Evolutionary conservation across 2,329 filamentous ascomycete species (phyloP), one percentile per base, ranked within the genome.

Genomic region (Paraconiothyrium brasiliense): DNA sequence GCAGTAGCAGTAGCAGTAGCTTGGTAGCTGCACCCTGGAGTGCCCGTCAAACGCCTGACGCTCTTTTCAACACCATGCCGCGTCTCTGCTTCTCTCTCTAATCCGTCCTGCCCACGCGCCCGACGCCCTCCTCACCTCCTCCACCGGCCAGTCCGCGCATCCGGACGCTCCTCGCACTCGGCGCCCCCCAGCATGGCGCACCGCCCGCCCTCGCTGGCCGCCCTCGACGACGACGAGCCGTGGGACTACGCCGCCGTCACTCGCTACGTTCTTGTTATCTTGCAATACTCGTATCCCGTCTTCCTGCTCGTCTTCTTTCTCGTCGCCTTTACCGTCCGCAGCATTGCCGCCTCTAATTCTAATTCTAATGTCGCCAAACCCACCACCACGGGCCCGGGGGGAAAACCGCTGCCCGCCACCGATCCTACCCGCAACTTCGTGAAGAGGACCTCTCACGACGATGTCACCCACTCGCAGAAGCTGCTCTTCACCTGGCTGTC

Each of bases 341-440:
- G 88, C 70, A 84, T 91, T 65, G 73, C 84, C 62, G 83, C 85
- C 43, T 79, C 79, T 68, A 84, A 77, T 66, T 68, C 70, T 61
- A 79, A 77, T 73, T 81, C 81, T 68, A 80, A 82, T 64, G 78
- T 78, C 64, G 77, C 81, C 49, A 76, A 82, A 70, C 75, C 79
- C 46, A 76, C 80, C 62, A 85, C 86, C 67, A 89, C 85, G 57
- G 94, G 94, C n/a, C 93, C 94, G 1, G 94, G 92, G 59, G 94
- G 94, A 68, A 94, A 96, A 77, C 93, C 93, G 37, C 83, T 97
- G 57, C 93, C 93, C 62, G 91, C 89, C 75, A 87, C 78, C 73
- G 82, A 80, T 70, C 79, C 78, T 66, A 79, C 75, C 54, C 76
- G 69, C 71, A 73, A 78, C 71, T 70, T 74, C 60, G 73, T 83